phyloP scores from a whole-genome alignment of 148 eudicot species.

The Silene uniflora region DNA sequence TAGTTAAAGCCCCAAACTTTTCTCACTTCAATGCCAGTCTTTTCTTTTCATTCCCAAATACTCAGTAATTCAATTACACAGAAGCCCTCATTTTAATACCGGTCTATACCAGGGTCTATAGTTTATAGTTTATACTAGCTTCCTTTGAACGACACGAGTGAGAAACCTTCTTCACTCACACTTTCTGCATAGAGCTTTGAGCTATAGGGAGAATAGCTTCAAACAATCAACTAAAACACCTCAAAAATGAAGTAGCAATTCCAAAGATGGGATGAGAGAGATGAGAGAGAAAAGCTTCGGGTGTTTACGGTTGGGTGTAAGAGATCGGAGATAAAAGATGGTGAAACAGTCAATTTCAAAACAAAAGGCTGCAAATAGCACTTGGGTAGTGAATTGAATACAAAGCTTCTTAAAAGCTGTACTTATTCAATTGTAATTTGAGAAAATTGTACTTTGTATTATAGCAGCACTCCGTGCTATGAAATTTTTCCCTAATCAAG shows the following conservation, averaged over 20 bases:
- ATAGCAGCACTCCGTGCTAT: no score
- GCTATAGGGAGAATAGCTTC: conserved; percentile 36
- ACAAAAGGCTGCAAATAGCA: background rate
- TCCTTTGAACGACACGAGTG: conserved; percentile 65
- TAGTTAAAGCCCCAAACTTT: background rate
- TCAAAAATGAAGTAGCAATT: conserved; percentile 12
- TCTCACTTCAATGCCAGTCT: background rate
- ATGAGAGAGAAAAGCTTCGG: background rate
- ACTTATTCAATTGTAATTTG: background rate
- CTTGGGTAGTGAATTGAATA: background rate
- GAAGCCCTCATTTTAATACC: no score
- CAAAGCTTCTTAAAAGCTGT: background rate
- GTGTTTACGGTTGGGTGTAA: background rate
- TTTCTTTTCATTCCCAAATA: no score
- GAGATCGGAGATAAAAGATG: background rate
- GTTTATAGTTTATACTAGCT: no score
- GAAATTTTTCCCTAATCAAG: no score
- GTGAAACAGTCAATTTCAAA: background rate
- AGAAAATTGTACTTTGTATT: no score
- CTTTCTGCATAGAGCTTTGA: conserved; percentile 27
- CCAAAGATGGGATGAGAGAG: no score
- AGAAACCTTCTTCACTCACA: conserved; percentile 73
- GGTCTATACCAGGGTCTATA: no score
- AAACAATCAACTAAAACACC: conserved; percentile 41
- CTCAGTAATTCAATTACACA: no score